Base-by-base conservation (phyloP, 768 basidiomycete species). In the Trametes cubensis region DNA sequence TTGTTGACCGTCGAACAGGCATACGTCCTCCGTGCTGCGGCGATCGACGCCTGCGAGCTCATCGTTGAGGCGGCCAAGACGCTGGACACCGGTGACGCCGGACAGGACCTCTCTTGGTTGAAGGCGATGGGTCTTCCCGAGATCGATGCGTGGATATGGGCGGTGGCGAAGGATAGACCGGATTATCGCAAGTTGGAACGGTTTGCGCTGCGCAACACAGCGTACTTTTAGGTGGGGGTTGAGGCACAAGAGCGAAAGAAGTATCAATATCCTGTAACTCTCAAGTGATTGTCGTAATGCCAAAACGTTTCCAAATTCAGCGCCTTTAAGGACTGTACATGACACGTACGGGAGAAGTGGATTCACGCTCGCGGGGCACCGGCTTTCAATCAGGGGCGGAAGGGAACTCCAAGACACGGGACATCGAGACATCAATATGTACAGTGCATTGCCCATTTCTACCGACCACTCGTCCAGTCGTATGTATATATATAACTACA, bases 71-170 rank as follows among this genome's bases (percentile, higher is more conserved):
- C 72, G 28, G 88, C 86, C 18, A 81, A 73, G 58, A 75, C 72
- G 25, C 62, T 80, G 23, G 66, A 63, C 65, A 60, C 66, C 65
- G 25, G 72, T 62, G 42, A 55, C 64, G 44, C 69, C 40, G 66
- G 66, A 4, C 68, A 67, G 34, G 76, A 70, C 39, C 65, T 77
- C 20, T 68, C 71, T 23, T 88, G 86, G 86, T 67, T 90, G 65
- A 81, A 75, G 57, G 74, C 77, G 3, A 77, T 94, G 39, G 84
- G 78, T 0, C 74, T 85, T 26, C 85, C 87, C 4, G 79, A 84
- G 47, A 63, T 93, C 61, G 88, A 93, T 69, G 82, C 81, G 68
- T 94, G 90, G 90, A 72, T 94, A n/a, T 91, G 92, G 89, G 79
- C 85, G 34, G 82, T 90, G 5, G 90, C 89, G 40, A 93, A 94